phyloP scores from a whole-genome alignment of 345 rosid species.

The Brassica nigra region DNA sequence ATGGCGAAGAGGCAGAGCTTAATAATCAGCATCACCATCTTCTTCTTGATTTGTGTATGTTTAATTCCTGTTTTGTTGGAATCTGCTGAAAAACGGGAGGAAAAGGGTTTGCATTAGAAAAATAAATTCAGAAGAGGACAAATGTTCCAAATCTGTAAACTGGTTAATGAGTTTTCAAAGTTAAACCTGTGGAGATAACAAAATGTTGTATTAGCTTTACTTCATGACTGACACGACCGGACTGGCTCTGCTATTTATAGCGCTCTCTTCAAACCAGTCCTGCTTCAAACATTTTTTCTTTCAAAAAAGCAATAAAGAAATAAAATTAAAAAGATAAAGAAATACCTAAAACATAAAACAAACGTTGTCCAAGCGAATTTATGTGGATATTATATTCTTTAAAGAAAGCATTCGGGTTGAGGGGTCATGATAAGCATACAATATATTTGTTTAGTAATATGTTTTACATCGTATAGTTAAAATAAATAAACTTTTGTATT shows the following conservation, averaged over 20 bases:
- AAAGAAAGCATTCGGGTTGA: constrained; percentile 7
- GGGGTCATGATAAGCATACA: background rate
- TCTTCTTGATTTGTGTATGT: constrained; percentile 5
- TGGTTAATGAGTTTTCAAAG: constrained; percentile 4
- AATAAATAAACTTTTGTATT: background rate
- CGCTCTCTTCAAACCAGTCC: background rate
- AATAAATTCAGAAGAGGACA: background rate
- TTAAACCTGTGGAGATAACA: constrained; percentile 13
- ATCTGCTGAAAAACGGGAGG: constrained; percentile 2
- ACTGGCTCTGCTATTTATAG: constrained; percentile 35
- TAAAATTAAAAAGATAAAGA: constrained; percentile 7
- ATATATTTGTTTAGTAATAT: background rate
- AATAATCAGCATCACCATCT: constrained; percentile 2
- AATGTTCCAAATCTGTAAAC: background rate
- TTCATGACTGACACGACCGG: constrained; percentile 22
- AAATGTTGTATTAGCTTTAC: constrained; percentile 15
- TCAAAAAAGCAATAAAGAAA: background rate
- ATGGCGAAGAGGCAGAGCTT: constrained; percentile 28
- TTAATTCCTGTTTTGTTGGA: constrained; percentile 22
- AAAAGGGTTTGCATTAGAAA: background rate
- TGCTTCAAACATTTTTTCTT: background rate
- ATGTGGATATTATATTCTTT: constrained; percentile 16
- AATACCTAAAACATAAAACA: background rate
- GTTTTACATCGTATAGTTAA: constrained; percentile 7
- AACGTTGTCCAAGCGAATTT: constrained; percentile 18